A percentile compares a stretch with the other conserved stretches of the same genome.
These are phyloP conservation scores for Wakefieldia striispora DNA, from an alignment of 768 basidiomycete species.

Conservation along the genomic window DNA sequence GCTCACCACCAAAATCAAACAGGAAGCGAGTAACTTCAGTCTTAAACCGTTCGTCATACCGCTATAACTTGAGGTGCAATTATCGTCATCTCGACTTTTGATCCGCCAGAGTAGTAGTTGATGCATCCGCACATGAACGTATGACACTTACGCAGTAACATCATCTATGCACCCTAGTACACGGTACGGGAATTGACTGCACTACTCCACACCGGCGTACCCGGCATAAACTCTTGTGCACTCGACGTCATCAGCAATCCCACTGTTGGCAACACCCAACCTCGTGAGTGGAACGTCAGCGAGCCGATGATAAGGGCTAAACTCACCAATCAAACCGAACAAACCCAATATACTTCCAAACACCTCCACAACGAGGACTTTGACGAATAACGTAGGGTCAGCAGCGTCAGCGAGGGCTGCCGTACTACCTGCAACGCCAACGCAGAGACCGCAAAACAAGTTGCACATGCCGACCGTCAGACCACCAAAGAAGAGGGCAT, in stretches of 20 bases:
- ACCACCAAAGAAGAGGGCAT: constrained; percentile 95
- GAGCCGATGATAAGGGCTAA: background rate
- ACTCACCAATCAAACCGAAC: constrained; percentile 89
- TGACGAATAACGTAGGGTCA: no score
- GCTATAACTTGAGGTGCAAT: no score
- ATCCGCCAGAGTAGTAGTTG: no score
- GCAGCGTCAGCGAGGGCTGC: constrained; percentile 95
- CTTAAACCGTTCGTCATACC: no score
- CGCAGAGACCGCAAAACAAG: constrained; percentile 89
- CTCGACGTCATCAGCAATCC: constrained; percentile 76
- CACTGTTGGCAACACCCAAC: constrained; percentile 40
- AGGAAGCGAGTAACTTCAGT: no score
- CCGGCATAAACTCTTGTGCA: constrained; percentile 56
- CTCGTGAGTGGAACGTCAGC: background rate
- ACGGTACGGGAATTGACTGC: constrained; percentile 36
- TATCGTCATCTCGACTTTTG: no score
- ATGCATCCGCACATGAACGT: no score
- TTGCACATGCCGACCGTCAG: constrained; percentile 93
- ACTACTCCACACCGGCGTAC: constrained; percentile 27
- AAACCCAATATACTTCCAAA: constrained; percentile 89
- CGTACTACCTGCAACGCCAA: constrained; percentile 93
- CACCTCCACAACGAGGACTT: constrained; percentile 95
- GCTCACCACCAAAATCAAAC: no score
- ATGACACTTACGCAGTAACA: no score
- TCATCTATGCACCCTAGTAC: constrained; percentile 17